Evolutionary conservation across 2,329 filamentous ascomycete species (phyloP).

Genomic region (Hymenoscyphus infarciens): DNA sequence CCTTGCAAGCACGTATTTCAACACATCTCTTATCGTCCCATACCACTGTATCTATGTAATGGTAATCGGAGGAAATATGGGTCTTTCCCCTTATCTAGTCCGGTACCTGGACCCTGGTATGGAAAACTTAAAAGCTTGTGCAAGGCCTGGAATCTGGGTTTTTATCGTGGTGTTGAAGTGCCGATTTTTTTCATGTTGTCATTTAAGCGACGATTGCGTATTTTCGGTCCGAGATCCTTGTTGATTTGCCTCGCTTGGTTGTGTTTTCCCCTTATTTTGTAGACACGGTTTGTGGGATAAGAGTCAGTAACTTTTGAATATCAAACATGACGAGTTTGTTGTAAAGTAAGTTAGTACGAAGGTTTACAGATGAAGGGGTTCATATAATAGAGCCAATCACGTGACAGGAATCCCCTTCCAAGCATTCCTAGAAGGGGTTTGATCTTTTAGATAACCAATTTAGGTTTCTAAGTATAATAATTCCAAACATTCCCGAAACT

Average conservation of each 20-base stretch:
- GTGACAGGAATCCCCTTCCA: no score
- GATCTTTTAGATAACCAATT: no score
- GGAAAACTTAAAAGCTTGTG: not conserved
- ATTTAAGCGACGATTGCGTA: constrained; percentile 1
- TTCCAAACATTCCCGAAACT: no score
- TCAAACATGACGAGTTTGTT: no score
- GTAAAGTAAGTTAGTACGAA: no score
- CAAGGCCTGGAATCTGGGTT: no score
- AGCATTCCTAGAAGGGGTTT: no score
- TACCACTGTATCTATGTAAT: not conserved
- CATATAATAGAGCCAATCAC: no score
- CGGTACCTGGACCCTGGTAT: not conserved
- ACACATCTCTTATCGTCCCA: constrained; percentile 6
- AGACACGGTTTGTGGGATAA: not conserved
- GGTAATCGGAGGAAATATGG: not conserved
- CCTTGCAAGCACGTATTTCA: not conserved
- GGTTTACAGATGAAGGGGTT: no score
- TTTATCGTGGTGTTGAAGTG: not conserved
- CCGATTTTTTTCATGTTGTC: not conserved
- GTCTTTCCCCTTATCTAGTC: not conserved
- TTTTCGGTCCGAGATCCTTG: not conserved
- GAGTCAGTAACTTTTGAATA: no score
- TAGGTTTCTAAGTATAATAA: no score
- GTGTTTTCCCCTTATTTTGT: not conserved
- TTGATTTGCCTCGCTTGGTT: not conserved